Evolutionary conservation across 805 yeast genomes (phyloP), one percentile per base, ranked within the genome.

Genomic region (Starmerella roubikii): DNA sequence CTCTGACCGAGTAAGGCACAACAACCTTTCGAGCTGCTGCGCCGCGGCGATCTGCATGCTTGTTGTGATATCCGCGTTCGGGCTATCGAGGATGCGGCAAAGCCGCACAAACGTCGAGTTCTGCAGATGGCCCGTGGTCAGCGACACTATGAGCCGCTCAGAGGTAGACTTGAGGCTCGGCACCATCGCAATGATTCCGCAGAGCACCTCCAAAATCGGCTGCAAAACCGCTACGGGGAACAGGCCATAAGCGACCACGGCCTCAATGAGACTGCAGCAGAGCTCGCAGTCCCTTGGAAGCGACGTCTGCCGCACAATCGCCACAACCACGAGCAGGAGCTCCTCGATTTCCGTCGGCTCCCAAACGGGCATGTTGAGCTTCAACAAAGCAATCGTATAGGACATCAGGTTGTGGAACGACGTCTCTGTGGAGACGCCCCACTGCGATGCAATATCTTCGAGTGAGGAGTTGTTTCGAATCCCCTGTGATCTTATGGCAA

Each of bases 341-440:
- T 50, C 44, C 8, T 60, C 55, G 4, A 63, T 51, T 17, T 63
- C 64, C 3, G 40, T 36, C 23, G 66, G 71, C 25, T 66, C 69
- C 39, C 72, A 59, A 3, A 64, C 47, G 15, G 64, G 60, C 45
- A 64, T 65, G 45, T 68, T 73, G 56, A 58, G 67, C 48, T 67
- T 66, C 31, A 75, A 54, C 39, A 73, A 65, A 40, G 66, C 66
- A 22, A 55, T 57, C 10, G 68, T 52, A 48, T 65, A 69, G 1
- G 47, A 43, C 27, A 71, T 42, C 12, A 69, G 44, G 11, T 42
- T 37, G 27, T 51, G 54, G 40, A 61, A 50, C 29, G 51, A 47
- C 17, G 48, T 49, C 29, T 54, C 56, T 1, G 55, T 45, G 3
- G 51, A 37, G 11, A 36, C 23, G 28, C 61, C 58, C 54, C 57